Evolutionary conservation across 2,329 filamentous ascomycete genomes (phyloP).

Genomic region (Ustulina deusta): DNA sequence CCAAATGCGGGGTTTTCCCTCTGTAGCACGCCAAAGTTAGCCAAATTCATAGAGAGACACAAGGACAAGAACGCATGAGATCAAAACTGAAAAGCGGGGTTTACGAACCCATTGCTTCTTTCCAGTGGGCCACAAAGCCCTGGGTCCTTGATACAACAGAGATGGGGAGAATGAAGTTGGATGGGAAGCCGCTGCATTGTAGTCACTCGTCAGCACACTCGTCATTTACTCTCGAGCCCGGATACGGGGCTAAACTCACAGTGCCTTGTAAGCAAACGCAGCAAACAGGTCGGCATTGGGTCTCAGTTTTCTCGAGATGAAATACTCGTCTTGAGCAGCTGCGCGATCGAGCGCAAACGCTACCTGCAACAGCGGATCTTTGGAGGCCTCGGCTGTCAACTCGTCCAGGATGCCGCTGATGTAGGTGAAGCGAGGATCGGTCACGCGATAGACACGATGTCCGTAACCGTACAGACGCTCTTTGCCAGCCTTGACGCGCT

Average conservation of each 20-base stretch:
- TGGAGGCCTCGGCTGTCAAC: slow-evolving; percentile 33
- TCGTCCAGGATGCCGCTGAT: slow-evolving; percentile 39
- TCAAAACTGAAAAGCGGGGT: neutral
- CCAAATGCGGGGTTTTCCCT: slow-evolving; percentile 36
- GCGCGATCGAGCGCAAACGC: slow-evolving; percentile 39
- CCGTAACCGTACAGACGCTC: slow-evolving; percentile 43
- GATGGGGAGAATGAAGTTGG: slow-evolving; percentile 41
- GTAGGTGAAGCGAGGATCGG: slow-evolving; percentile 41
- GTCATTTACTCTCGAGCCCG: neutral
- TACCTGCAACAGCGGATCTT: slow-evolving; percentile 38
- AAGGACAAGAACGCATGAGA: neutral
- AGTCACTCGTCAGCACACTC: slow-evolving; percentile 15
- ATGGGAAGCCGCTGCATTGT: slow-evolving; percentile 35
- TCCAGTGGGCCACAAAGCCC: slow-evolving; percentile 44
- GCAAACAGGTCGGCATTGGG: slow-evolving; percentile 42
- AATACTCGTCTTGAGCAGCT: slow-evolving; percentile 42
- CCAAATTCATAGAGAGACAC: neutral
- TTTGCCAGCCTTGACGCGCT: slow-evolving; percentile 39
- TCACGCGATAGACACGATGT: slow-evolving; percentile 42
- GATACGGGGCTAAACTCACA: slow-evolving; percentile 23
- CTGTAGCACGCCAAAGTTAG: slow-evolving; percentile 18
- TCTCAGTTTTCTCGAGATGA: slow-evolving; percentile 41
- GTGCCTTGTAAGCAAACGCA: slow-evolving; percentile 41
- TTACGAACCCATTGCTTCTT: slow-evolving; percentile 41
- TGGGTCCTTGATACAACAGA: slow-evolving; percentile 39